Evolutionary conservation across 305 asterid species (phyloP).

Genomic region (Andrographis paniculata): DNA sequence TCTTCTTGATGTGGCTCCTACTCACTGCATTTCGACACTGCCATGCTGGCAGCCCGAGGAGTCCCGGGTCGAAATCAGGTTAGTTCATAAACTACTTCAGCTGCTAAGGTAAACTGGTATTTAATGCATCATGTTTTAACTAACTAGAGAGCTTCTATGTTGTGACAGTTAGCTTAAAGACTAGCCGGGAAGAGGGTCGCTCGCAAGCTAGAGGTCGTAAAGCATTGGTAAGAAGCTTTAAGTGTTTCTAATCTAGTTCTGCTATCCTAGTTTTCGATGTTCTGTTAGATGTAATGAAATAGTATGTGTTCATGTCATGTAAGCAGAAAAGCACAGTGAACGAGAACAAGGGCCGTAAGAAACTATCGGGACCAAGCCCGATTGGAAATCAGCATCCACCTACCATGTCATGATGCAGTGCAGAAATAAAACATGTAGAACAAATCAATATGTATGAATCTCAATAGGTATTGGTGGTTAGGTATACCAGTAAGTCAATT

Average conservation of each 20-base stretch:
- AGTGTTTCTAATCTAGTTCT: slow-evolving; percentile 1
- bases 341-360: slow-evolving; percentile 38
- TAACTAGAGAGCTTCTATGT: slow-evolving; percentile 10
- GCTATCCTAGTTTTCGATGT: too few species aligned
- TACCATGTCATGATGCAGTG: slow-evolving; percentile 30
- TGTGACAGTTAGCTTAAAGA: slow-evolving; percentile 35
- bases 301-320: slow-evolving; percentile 1
- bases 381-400: slow-evolving; percentile 54
- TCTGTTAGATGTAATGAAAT: slow-evolving; percentile 10
- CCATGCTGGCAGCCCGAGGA: slow-evolving; percentile 16
- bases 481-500: slow-evolving; percentile 6
- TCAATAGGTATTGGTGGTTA: slow-evolving; percentile 22
- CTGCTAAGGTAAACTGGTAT: not conserved
- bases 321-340: slow-evolving; percentile 20
- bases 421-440: slow-evolving; percentile 16
- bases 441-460: slow-evolving; percentile 5
- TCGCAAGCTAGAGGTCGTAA: slow-evolving; percentile 11
- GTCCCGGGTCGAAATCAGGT: slow-evolving; percentile 22
- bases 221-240: slow-evolving; percentile 28
- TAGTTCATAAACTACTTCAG: not conserved
- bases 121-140: slow-evolving; percentile 1
- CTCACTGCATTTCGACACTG: slow-evolving; percentile 24
- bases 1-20: slow-evolving; percentile 36
- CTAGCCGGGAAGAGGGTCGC: slow-evolving; percentile 4
- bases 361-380: slow-evolving; percentile 68